Percentiles rank a stretch among this genome's conserved stretches.
These are phyloP conservation scores for Mycena leptocephala DNA, from an alignment of 768 basidiomycete species.

Conservation along the genomic window DNA sequence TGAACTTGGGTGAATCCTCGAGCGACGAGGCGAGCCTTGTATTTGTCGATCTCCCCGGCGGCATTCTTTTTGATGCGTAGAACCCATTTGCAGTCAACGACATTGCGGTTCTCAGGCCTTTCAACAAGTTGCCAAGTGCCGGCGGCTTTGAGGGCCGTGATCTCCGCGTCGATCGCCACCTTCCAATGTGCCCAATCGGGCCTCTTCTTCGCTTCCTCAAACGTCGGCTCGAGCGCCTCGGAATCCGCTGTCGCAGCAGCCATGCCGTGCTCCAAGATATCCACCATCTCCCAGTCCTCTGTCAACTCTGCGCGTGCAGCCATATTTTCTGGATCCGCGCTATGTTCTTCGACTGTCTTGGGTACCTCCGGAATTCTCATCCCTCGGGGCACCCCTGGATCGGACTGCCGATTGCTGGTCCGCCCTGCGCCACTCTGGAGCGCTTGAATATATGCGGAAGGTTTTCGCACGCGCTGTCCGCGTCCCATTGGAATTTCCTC, in stretches of 20 bases:
- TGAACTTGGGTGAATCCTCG: no score
- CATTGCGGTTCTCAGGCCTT: no score
- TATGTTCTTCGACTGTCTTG: background rate
- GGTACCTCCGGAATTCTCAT: background rate
- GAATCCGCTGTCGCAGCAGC: slow-evolving; percentile 36
- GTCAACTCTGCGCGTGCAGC: background rate
- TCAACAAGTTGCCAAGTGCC: no score
- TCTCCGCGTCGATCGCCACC: background rate
- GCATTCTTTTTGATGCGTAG: no score
- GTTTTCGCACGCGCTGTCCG: background rate
- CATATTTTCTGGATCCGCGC: background rate
- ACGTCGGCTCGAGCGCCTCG: slow-evolving; percentile 18
- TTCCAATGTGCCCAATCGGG: background rate
- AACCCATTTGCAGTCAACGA: no score
- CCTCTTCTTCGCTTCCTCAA: slow-evolving; percentile 32
- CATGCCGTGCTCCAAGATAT: slow-evolving; percentile 31
- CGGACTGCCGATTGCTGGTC: background rate
- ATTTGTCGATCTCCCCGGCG: no score
- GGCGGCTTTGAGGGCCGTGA: background rate
- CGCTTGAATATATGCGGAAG: background rate
- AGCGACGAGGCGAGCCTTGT: no score
- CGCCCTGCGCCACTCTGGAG: slow-evolving; percentile 8
- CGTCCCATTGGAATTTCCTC: no score
- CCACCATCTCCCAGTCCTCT: slow-evolving; percentile 4
- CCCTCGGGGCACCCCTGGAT: background rate